phyloP scores from a whole-genome alignment of 331 rosid genomes.

The Arachis monticola region DNA sequence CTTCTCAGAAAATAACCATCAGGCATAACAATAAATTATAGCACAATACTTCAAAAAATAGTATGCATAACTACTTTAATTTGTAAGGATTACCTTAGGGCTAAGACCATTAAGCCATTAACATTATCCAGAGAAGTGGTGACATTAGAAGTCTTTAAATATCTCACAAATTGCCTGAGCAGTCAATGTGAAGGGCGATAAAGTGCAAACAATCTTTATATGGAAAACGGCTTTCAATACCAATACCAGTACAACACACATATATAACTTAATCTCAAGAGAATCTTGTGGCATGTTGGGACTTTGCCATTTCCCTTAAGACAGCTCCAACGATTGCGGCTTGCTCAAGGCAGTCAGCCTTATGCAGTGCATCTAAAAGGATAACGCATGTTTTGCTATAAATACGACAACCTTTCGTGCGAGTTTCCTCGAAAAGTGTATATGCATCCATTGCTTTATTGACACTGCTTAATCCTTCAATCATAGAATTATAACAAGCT shows the following conservation, averaged over 20 bases:
- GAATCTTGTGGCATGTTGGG: slow-evolving; percentile 82
- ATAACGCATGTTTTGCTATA: slow-evolving; percentile 83
- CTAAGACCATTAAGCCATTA: slow-evolving; percentile 35
- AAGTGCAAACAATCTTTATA: slow-evolving; percentile 26
- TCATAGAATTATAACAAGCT: slow-evolving; percentile 85
- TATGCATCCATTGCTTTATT: slow-evolving; percentile 83
- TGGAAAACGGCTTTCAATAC: slow-evolving; percentile 35
- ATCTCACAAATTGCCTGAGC: slow-evolving; percentile 21
- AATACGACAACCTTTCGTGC: slow-evolving; percentile 70
- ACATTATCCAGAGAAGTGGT: slow-evolving; percentile 27
- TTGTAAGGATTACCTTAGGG: slow-evolving; percentile 36
- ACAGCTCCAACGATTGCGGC: slow-evolving; percentile 93
- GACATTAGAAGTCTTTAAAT: slow-evolving; percentile 15
- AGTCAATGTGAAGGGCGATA: slow-evolving; percentile 1
- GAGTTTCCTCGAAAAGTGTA: slow-evolving; percentile 86
- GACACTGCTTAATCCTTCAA: slow-evolving; percentile 78
- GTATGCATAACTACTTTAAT: slow-evolving; percentile 9
- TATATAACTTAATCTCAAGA: slow-evolving; percentile 46
- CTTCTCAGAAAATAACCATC: slow-evolving; percentile 1
- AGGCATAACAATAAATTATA: slow-evolving; percentile 21
- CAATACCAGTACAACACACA: slow-evolving; percentile 7
- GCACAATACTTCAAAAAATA: slow-evolving; percentile 11
- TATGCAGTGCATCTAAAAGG: slow-evolving; percentile 86
- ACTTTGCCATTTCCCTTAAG: slow-evolving; percentile 81
- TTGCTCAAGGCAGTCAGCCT: slow-evolving; percentile 90